These are phyloP conservation scores for Aspergillus taichungensis DNA, from an alignment of 495 filamentous ascomycete species.

Conservation along the genomic window DNA sequence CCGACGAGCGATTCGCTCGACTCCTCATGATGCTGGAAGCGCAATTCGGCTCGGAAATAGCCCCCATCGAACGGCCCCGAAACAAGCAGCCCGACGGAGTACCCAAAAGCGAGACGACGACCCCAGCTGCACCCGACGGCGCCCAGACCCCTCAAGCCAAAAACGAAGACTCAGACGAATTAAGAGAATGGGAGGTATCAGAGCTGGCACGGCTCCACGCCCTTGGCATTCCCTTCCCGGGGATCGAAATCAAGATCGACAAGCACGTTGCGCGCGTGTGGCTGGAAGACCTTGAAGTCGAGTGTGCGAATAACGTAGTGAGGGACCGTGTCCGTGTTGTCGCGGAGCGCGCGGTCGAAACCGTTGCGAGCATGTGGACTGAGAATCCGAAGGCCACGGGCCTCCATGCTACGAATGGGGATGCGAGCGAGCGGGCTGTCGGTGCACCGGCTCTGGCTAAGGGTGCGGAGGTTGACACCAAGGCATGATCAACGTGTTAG, in stretches of 20 bases:
- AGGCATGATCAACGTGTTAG: conserved; percentile 11
- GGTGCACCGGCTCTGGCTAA: conserved; percentile 11
- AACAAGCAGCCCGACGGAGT: conserved; percentile 30
- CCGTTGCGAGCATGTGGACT: conserved; percentile 67
- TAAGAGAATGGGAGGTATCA: conserved; percentile 46
- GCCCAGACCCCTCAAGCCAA: conserved; percentile 10
- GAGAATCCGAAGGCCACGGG: conserved; percentile 16
- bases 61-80: conserved; percentile 63
- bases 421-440: conserved; percentile 7
- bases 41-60: conserved; percentile 76
- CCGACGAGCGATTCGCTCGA: conserved; percentile 67
- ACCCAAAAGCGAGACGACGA: conserved; percentile 18
- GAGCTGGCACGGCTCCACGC: conserved; percentile 64
- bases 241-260: conserved; percentile 78
- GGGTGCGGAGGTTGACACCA: conserved; percentile 19
- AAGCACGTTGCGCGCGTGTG: conserved; percentile 81
- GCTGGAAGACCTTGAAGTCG: conserved; percentile 85
- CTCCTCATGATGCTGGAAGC: conserved; percentile 95
- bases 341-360: conserved; percentile 87
- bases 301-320: conserved; percentile 65
- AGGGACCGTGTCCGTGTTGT: conserved; percentile 76
- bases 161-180: conserved; percentile 29
- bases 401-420: conserved; percentile 9
- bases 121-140: conserved; percentile 13
- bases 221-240: conserved; percentile 80